These are phyloP conservation scores for Chloropicon primus DNA, from an alignment of 139 green algal species.

Conservation along the genomic window DNA sequence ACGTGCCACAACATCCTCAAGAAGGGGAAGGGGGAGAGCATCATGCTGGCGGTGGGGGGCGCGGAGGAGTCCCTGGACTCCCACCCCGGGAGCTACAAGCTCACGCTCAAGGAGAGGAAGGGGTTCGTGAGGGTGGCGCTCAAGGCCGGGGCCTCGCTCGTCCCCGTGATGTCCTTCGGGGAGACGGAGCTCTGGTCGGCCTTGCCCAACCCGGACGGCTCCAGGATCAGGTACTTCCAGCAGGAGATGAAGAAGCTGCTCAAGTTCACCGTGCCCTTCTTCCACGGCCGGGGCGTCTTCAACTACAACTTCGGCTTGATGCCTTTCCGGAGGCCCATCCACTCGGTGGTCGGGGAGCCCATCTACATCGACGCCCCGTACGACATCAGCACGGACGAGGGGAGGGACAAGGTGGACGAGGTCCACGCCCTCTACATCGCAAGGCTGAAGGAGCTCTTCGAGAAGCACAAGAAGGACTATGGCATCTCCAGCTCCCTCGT, in stretches of 20 bases:
- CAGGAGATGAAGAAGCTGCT: neutral
- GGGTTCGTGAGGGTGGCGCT: slow-evolving; percentile 37
- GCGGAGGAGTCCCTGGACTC: slow-evolving; percentile 25
- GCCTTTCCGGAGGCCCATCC: neutral
- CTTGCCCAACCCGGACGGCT: neutral
- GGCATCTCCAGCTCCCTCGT: neutral
- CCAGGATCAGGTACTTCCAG: slow-evolving; percentile 7
- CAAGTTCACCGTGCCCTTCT: neutral
- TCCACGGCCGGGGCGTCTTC: neutral
- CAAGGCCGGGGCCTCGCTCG: slow-evolving; percentile 28
- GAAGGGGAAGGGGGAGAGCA: neutral
- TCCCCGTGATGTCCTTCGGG: slow-evolving; percentile 33
- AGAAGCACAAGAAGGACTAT: neutral
- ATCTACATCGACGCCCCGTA: neutral
- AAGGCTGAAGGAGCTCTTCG: neutral
- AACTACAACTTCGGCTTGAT: neutral
- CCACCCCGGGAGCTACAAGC: slow-evolving; percentile 19
- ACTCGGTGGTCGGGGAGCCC: neutral
- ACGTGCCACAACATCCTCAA: slow-evolving; percentile 18
- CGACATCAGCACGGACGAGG: neutral
- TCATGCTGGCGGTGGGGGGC: slow-evolving; percentile 18
- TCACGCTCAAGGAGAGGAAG: slow-evolving; percentile 28
- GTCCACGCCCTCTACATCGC: neutral
- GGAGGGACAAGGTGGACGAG: neutral
- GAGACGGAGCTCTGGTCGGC: slow-evolving; percentile 28